These are phyloP conservation scores for Lasiosphaeria ovina DNA, from an alignment of 495 filamentous ascomycete genomes.

Conservation along the genomic window DNA sequence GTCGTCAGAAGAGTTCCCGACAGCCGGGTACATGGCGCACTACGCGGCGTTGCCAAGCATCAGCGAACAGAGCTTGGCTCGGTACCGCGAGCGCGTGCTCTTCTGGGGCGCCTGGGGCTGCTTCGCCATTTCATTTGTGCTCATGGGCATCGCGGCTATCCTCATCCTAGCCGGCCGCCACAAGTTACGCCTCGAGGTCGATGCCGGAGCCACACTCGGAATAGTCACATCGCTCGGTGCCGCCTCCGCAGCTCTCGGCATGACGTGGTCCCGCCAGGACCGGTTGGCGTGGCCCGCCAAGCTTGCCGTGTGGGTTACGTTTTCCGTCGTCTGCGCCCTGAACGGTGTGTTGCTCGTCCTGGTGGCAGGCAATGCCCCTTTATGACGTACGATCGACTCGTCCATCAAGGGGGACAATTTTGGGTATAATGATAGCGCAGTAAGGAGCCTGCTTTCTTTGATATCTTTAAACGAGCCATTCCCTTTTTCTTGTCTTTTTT, in stretches of 20 bases:
- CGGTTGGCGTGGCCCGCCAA: conserved; percentile 39
- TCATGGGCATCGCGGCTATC: conserved; percentile 53
- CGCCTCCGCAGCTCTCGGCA: conserved; percentile 52
- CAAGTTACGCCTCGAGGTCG: conserved; percentile 55
- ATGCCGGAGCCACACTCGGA: conserved; percentile 58
- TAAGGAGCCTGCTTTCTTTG: neutral
- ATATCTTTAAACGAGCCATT: neutral
- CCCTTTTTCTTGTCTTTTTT: neutral
- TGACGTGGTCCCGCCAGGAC: conserved; percentile 46
- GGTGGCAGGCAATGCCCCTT: conserved; percentile 39
- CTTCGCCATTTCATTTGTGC: conserved; percentile 47
- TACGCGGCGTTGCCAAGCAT: conserved; percentile 46
- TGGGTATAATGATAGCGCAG: too few species aligned
- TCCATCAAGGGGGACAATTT: neutral
- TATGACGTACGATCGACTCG: conserved; percentile 20
- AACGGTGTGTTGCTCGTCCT: conserved; percentile 52
- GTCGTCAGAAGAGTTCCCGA: conserved; percentile 35
- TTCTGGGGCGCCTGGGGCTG: conserved; percentile 42
- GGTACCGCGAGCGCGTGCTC: conserved; percentile 47
- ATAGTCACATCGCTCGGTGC: conserved; percentile 55
- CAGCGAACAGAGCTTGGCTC: conserved; percentile 37
- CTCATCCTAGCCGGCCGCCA: conserved; percentile 54
- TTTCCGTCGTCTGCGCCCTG: conserved; percentile 46
- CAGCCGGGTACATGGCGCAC: conserved; percentile 37
- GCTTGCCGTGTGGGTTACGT: conserved; percentile 43